phyloP scores from a whole-genome alignment of 495 filamentous ascomycete species.

The Penicillium pulvis region DNA sequence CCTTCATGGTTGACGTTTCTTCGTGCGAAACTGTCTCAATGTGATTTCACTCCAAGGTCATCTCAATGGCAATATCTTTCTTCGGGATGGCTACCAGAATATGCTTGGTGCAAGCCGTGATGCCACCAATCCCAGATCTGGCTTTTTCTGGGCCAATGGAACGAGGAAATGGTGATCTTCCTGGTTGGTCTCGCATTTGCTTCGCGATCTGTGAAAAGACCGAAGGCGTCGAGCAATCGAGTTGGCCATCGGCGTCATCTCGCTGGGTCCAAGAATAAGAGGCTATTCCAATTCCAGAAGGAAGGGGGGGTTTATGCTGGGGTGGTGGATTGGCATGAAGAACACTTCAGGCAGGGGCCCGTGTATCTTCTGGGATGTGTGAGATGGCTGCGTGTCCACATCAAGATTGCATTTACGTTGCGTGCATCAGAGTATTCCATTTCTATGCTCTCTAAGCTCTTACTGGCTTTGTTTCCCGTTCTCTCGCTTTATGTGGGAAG shows the following conservation, averaged over 20 bases:
- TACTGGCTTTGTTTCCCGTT: neutral
- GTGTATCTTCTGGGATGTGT: constrained; percentile 56
- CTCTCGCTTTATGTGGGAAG: neutral
- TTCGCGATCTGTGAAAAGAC: constrained; percentile 34
- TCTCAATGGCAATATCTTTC: too few species aligned
- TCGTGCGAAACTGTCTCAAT: too few species aligned
- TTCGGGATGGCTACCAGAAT: constrained; percentile 5
- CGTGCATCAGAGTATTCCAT: neutral
- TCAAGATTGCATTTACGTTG: neutral
- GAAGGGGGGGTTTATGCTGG: constrained; percentile 49
- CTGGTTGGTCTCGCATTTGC: constrained; percentile 47
- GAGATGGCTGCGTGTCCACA: neutral
- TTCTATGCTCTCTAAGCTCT: neutral
- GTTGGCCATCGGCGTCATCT: constrained; percentile 4
- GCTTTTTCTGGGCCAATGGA: constrained; percentile 34
- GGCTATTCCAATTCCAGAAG: constrained; percentile 50
- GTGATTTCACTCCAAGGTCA: too few species aligned
- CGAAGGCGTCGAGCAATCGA: constrained; percentile 9
- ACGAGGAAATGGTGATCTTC: constrained; percentile 28
- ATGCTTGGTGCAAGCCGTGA: constrained; percentile 10
- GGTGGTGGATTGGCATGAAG: constrained; percentile 45
- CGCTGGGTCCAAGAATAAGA: constrained; percentile 45
- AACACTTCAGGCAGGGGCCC: constrained; percentile 41
- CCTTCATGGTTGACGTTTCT: too few species aligned
- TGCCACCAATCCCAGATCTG: constrained; percentile 22